Evolutionary conservation across 352 stramenopile genomes (phyloP), one percentile per base, ranked within the genome.

Genomic region (Phytophthora tubulina): DNA sequence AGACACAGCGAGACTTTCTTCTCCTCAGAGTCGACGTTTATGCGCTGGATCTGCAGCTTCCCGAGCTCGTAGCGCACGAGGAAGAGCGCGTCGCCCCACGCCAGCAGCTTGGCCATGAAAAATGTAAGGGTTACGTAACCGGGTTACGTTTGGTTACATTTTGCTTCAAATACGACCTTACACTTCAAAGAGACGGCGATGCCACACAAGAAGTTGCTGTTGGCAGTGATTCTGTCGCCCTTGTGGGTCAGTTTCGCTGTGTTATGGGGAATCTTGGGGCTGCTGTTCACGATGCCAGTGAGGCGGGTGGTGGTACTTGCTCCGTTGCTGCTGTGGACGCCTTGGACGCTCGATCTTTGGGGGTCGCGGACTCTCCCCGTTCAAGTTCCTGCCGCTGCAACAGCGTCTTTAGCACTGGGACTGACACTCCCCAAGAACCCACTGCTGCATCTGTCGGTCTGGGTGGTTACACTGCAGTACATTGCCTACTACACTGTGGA

Each of bases 21-120:
- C 33, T 42, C 15, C 11, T 63, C 17, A 7, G 38, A 57, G 14
- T 73, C 59, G 3, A 81, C 50, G 3, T 44, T 21, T 32, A 85
- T 45, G 35, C 62, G 66, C 38, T 84, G 63, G 21, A 84, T 15
- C 49, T 72, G 59, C 33, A 75, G 54, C 45, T 72, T 31, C 17
- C 44, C 50, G 14, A 35, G 50, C 50, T 70, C 63, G n/a, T 45
- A 76, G 17, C 64, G 70, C 61, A 81, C 31, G 48, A 78, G 41
- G 51, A 84, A 76, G 46, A 80, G 64, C 55, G 46, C 32, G 5
- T 61, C 62, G n/a, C 70, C 61, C 74, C 74, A 81, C 49, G 15
- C 57, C 42, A 81, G 42, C 42, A 81, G 14, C 44, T 67, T 74
- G 35, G 27, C 45, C 66, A 80, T 80, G n/a, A 35, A 38, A 14